These are phyloP conservation scores for Aspergillus proliferans DNA, from an alignment of 2,329 filamentous ascomycete genomes.

Conservation along the genomic window DNA sequence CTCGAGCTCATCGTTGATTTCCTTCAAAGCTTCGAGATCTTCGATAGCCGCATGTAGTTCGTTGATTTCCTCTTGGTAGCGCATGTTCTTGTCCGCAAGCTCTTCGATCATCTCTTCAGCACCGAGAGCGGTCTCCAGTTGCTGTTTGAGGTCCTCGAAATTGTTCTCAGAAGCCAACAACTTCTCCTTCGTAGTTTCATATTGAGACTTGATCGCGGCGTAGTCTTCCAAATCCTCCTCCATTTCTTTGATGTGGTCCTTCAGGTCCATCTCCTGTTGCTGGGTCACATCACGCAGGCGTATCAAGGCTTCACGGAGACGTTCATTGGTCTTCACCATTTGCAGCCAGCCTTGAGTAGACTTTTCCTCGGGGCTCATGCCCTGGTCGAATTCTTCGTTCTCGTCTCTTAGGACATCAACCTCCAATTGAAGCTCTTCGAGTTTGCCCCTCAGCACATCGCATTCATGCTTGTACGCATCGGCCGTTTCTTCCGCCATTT, in stretches of 20 bases:
- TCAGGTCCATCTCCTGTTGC: constrained; percentile 74
- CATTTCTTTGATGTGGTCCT: constrained; percentile 65
- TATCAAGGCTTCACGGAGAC: constrained; percentile 77
- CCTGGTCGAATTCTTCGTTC: constrained; percentile 73
- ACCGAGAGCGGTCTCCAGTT: constrained; percentile 80
- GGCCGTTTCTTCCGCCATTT: constrained; percentile 92
- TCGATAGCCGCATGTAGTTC: constrained; percentile 76
- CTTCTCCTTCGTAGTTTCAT: constrained; percentile 64
- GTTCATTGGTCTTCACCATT: constrained; percentile 84
- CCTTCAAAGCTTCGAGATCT: constrained; percentile 81
- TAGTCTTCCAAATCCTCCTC: constrained; percentile 68
- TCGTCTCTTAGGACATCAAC: constrained; percentile 82
- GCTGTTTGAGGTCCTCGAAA: constrained; percentile 80
- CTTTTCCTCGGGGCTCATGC: constrained; percentile 82
- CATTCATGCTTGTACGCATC: constrained; percentile 77
- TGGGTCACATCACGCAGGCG: constrained; percentile 80
- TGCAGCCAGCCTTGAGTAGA: constrained; percentile 83
- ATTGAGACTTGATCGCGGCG: constrained; percentile 60
- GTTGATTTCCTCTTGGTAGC: constrained; percentile 73
- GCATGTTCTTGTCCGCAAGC: constrained; percentile 79
- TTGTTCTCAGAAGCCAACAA: constrained; percentile 65
- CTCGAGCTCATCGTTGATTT: constrained; percentile 91
- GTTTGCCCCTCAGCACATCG: constrained; percentile 65
- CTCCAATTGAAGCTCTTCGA: constrained; percentile 82
- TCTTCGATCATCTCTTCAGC: constrained; percentile 94